phyloP scores from a whole-genome alignment of 257 asterid genomes.

The Mentha longifolia region DNA sequence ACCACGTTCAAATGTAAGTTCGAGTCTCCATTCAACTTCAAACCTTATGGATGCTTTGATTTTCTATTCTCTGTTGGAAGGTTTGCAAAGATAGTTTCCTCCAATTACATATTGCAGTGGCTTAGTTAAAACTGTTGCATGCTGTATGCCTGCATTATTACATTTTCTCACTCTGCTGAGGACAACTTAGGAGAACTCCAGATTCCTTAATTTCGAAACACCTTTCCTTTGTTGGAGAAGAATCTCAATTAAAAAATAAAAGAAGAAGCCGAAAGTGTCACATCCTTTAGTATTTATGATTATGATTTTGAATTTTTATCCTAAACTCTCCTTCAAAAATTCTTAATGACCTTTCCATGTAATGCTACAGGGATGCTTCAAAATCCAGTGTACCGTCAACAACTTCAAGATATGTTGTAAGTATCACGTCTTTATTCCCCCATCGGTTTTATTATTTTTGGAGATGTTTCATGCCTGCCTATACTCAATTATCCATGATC shows the following conservation, averaged over 20 bases:
- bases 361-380: constrained; percentile 89
- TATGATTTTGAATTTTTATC: constrained; percentile 12
- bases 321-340: not conserved
- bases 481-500: constrained; percentile 10
- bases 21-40: constrained; percentile 1
- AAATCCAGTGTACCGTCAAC: constrained; percentile 92
- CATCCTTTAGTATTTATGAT: not conserved
- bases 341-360: constrained; percentile 26
- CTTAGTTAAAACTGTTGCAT: not conserved
- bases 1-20: constrained; percentile 79
- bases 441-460: not conserved
- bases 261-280: not conserved
- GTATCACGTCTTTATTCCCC: constrained; percentile 33
- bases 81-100: not conserved
- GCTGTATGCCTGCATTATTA: not conserved
- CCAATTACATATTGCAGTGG: not conserved
- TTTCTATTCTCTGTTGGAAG: constrained; percentile 5
- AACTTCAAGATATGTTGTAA: constrained; percentile 96
- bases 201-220: not conserved
- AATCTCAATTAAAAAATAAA: not conserved
- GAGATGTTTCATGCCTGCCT: not conserved
- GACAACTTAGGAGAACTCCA: constrained; percentile 10
- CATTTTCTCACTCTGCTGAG: not conserved
- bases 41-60: not conserved
- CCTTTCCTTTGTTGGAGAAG: not conserved